These are phyloP conservation scores for Marasmius tenuissimus DNA, from an alignment of 1,284 basidiomycete genomes.

Conservation along the genomic window DNA sequence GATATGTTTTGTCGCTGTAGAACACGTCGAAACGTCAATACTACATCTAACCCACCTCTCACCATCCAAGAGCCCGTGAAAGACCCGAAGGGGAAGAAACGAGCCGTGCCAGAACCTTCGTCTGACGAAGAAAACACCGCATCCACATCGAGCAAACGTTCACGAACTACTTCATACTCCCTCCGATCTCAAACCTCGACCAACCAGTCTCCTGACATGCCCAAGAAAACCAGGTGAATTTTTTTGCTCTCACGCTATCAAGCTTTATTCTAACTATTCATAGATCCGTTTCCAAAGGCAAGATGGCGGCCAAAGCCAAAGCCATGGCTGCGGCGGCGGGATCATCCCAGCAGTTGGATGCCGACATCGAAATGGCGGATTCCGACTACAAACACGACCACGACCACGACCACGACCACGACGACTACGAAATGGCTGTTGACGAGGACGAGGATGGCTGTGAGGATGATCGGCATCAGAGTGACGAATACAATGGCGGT, in stretches of 20 bases:
- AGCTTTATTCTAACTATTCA: conserved; percentile 4
- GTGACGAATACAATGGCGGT: conserved; percentile 30
- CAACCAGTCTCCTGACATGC: conserved; percentile 55
- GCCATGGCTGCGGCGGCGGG: conserved; percentile 50
- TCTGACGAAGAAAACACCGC: conserved; percentile 61
- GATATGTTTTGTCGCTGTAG: conserved; percentile 31
- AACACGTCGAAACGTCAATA: conserved; percentile 53
- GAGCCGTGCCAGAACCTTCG: conserved; percentile 66
- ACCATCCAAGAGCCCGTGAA: conserved; percentile 73
- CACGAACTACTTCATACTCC: conserved; percentile 55
- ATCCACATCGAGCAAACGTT: conserved; percentile 57
- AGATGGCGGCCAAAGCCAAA: conserved; percentile 62
- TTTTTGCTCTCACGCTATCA: conserved; percentile 11
- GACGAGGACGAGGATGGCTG: conserved; percentile 41
- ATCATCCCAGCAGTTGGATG: conserved; percentile 62
- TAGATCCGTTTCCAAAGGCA: conserved; percentile 59
- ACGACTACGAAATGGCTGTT: conserved; percentile 41
- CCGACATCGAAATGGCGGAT: conserved; percentile 77
- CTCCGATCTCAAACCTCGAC: conserved; percentile 58
- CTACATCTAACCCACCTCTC: conserved; percentile 44
- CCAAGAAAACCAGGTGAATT: conserved; percentile 67
- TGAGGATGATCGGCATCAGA: conserved; percentile 41
- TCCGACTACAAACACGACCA: conserved; percentile 57
- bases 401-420: conserved; percentile 50
- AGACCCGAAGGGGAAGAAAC: conserved; percentile 84